Evolutionary conservation across 225 moss, liverwort and hornwort genomes (phyloP), one percentile per base, ranked within the genome.

Genomic region (Physcomitrellopsis africana): DNA sequence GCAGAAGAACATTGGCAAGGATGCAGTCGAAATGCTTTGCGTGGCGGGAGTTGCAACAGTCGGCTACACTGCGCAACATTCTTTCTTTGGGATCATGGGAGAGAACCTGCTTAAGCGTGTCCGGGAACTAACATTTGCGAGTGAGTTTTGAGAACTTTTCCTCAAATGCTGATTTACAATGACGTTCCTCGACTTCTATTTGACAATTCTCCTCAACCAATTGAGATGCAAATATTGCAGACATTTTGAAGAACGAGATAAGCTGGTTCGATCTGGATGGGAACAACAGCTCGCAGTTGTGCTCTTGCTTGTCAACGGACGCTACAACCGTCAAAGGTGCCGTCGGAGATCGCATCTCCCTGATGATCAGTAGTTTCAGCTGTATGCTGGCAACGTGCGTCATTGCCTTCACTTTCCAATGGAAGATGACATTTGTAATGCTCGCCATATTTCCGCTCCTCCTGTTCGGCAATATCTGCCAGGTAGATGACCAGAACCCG

Each of bases 241-340:
- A 67, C 23, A 70, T 86, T 11, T 59, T 86, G 41, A 60, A 60
- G 13, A 85, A 88, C 44, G 88, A 88, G 77, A 81, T 86, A 54
- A 81, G 88, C 73, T 88, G 88, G 88, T 88, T 81, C 47, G 88
- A 88, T 18, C 62, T 46, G 12, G 85, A 88, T 63, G 85, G 81
- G 58, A 88, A 88, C 70, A 88, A 73, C 73, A 88, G 88, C 76
- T 80, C 78, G 49, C 88, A 88, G 48, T 70, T 88, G 58, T 61
- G 72, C 2, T 68, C 88, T 8, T 83, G 88, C 14, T 79, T 88
- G 42, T 68, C 85, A 61, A 82, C 85, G 24, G 88, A 88, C 41
- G 85, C 88, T 41, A 88, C 85, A 26, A 83, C 82, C 7, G 88
- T 88, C 56, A 83, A 60, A 49, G 81, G 85, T 26, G 88, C 85